Percentiles rank a stretch among this genome's conserved stretches.
These are phyloP conservation scores for Venturiaceae sp. DNA, from an alignment of 2,329 filamentous ascomycete genomes.

Conservation along the genomic window DNA sequence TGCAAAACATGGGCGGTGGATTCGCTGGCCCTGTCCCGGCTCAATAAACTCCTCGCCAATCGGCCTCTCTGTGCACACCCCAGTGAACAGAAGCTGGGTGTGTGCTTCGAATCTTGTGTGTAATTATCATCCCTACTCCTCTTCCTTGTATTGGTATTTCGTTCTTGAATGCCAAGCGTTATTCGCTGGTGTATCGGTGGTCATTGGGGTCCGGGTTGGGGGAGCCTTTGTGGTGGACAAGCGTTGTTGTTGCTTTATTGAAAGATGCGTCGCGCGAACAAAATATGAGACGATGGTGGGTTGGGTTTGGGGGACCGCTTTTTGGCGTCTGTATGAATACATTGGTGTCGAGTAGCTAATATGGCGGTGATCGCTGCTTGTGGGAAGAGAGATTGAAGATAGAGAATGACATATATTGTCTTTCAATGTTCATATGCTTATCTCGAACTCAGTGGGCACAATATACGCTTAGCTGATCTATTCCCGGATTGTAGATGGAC, in stretches of 20 bases:
- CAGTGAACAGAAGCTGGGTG: neutral
- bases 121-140: neutral
- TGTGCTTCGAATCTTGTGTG: neutral
- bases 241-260: neutral
- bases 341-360: neutral
- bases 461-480: too few relatives aligned
- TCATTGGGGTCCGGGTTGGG: neutral
- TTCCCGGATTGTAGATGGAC: neutral
- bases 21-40: neutral
- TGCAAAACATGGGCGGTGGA: constrained; percentile 33
- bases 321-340: neutral
- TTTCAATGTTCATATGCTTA: neutral
- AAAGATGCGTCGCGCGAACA: neutral
- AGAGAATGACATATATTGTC: neutral
- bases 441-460: neutral
- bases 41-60: neutral
- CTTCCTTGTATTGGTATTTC: neutral
- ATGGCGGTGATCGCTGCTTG: neutral
- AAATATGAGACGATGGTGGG: neutral
- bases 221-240: neutral
- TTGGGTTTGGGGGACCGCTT: neutral
- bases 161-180: neutral
- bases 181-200: neutral
- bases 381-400: neutral
- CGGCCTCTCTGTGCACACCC: neutral